Conservation (phyloP, 805 yeast species). For the Saccharomycopsis olivae region DNA sequence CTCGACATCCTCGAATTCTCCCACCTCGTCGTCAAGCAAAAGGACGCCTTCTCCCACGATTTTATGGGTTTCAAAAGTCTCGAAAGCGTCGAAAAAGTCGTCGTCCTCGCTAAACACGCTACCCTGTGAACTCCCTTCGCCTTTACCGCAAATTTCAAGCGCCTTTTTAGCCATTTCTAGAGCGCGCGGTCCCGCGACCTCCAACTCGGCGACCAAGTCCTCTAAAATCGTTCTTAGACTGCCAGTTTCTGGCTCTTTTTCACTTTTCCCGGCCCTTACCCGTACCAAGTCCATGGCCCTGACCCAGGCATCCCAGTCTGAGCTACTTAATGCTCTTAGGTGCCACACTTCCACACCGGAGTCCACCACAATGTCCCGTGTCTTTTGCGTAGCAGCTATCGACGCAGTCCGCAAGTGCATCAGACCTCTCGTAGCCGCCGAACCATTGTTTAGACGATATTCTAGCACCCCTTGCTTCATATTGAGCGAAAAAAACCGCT, state of each 20-base stretch:
- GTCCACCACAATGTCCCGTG: constrained; percentile 67
- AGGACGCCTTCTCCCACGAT: not conserved
- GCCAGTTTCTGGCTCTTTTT: not conserved
- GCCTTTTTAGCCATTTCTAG: not conserved
- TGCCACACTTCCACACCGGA: constrained; percentile 96
- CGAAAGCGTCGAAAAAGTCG: too few species aligned
- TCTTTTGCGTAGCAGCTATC: constrained; percentile 65
- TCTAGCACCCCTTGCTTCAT: constrained; percentile 73
- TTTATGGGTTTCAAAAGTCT: not conserved
- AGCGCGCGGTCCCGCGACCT: not conserved
- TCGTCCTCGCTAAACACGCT: not conserved
- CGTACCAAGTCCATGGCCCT: constrained; percentile 52
- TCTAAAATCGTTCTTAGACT: too few species aligned
- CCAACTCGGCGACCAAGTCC: too few species aligned
- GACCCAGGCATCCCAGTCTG: constrained; percentile 76
- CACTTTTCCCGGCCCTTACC: constrained; percentile 8
- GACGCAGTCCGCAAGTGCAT: constrained; percentile 79
- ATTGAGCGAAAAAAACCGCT: constrained; percentile 76
- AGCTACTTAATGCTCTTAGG: constrained; percentile 52
- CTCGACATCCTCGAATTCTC: constrained; percentile 18
- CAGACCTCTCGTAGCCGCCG: constrained; percentile 75
- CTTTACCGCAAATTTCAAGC: not conserved
- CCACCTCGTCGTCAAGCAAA: not conserved
- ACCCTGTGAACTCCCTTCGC: too few species aligned
- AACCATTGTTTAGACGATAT: constrained; percentile 62